phyloP scores from a whole-genome alignment of 495 filamentous ascomycete genomes.

The Penicillium cataractarum region DNA sequence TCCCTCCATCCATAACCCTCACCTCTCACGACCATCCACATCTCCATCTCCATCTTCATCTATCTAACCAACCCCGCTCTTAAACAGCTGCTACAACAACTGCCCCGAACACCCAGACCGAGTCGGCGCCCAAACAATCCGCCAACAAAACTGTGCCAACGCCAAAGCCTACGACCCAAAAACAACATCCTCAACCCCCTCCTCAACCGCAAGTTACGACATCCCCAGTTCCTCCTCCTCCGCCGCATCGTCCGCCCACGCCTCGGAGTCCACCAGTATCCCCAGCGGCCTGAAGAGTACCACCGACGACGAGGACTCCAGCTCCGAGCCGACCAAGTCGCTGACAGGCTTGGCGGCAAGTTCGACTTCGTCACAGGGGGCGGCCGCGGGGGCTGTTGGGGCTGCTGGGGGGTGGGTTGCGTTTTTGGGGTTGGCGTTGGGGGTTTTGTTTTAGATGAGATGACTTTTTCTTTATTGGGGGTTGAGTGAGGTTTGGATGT shows the following conservation, averaged over 20 bases:
- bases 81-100: conserved; percentile 27
- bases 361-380: conserved; percentile 19
- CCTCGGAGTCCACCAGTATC: background rate
- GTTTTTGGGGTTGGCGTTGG: conserved; percentile 28
- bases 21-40: too few relatives aligned
- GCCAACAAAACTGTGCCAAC: conserved; percentile 26
- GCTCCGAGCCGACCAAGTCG: conserved; percentile 14
- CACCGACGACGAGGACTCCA: background rate
- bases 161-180: conserved; percentile 27
- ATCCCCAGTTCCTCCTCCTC: conserved; percentile 2
- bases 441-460: conserved; percentile 13
- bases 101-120: conserved; percentile 22
- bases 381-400: conserved; percentile 14
- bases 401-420: conserved; percentile 22
- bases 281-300: background rate
- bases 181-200: conserved; percentile 6
- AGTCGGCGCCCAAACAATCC: conserved; percentile 17
- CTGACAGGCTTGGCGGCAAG: conserved; percentile 7
- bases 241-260: background rate
- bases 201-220: background rate
- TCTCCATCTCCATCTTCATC: background rate
- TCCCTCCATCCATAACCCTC: too few relatives aligned
- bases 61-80: background rate
- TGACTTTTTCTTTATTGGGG: too few relatives aligned
- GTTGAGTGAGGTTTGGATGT: too few relatives aligned